Conservation (phyloP, 345 rosid species). For the Draba incana region DNA sequence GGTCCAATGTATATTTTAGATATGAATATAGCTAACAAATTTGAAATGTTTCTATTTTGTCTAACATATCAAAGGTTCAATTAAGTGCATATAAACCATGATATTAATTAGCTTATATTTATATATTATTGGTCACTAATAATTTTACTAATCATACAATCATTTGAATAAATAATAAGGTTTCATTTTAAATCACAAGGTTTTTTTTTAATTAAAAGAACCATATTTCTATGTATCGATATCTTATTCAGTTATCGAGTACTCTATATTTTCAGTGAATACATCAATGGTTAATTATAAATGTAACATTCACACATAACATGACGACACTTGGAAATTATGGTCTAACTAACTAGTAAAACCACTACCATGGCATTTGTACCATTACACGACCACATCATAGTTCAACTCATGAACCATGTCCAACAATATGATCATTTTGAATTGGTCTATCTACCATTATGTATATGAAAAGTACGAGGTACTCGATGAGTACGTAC, state of each 20-base stretch:
- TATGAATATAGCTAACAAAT: slow-evolving; percentile 20
- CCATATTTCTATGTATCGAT: background rate
- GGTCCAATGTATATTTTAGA: slow-evolving; percentile 31
- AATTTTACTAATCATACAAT: too few relatives aligned
- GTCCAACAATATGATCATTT: slow-evolving; percentile 11
- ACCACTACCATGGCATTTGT: slow-evolving; percentile 23
- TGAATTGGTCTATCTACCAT: slow-evolving; percentile 23
- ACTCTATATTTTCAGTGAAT: background rate
- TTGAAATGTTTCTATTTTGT: background rate
- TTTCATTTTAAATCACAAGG: too few relatives aligned
- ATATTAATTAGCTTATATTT: background rate
- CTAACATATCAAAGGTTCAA: slow-evolving; percentile 1
- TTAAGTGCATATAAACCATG: background rate
- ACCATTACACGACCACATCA: slow-evolving; percentile 25
- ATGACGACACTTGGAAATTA: background rate
- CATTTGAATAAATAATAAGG: too few relatives aligned
- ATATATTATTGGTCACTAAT: background rate
- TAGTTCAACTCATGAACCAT: background rate
- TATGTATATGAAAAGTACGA: slow-evolving; percentile 26
- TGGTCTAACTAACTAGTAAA: background rate
- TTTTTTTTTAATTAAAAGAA: too few relatives aligned
- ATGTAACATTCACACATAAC: background rate
- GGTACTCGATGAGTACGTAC: slow-evolving; percentile 31
- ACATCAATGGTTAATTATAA: background rate
- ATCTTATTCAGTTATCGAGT: background rate